phyloP scores from a whole-genome alignment of 345 rosid genomes.

The Cardamine occulta region DNA sequence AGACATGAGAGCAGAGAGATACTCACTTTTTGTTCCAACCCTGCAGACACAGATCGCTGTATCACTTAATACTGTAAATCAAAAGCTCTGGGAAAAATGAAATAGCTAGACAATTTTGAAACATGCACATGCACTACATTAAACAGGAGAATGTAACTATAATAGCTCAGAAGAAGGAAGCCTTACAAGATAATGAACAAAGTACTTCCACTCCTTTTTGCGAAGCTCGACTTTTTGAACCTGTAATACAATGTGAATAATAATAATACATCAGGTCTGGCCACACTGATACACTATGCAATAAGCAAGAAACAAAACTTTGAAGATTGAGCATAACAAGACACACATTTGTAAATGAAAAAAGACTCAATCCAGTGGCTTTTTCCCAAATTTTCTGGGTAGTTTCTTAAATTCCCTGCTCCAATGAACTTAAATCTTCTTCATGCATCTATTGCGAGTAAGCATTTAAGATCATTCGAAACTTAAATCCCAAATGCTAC shows the following conservation, averaged over 20 bases:
- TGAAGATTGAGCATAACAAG: not conserved
- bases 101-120: slow-evolving; percentile 9
- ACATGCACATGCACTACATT: slow-evolving; percentile 9
- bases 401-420: not conserved
- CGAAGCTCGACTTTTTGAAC: slow-evolving; percentile 87
- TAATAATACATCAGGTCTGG: not conserved
- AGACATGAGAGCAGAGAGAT: slow-evolving; percentile 36
- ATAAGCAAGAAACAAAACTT: not conserved
- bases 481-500: not conserved
- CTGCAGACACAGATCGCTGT: slow-evolving; percentile 56
- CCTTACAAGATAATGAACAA: slow-evolving; percentile 96
- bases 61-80: slow-evolving; percentile 41
- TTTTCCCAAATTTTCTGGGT: not conserved
- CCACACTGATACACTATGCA: not conserved
- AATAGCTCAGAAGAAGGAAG: slow-evolving; percentile 22
- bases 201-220: slow-evolving; percentile 92
- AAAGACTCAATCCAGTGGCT: not conserved
- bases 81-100: slow-evolving; percentile 9
- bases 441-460: not conserved
- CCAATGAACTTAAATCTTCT: not conserved
- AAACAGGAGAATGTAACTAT: slow-evolving; percentile 16
- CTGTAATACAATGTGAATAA: slow-evolving; percentile 46
- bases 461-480: not conserved
- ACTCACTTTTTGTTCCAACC: slow-evolving; percentile 99
- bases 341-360: not conserved